Evolutionary conservation across 1,284 basidiomycete species (phyloP), one percentile per base, ranked within the genome.

Genomic region (Microbotryum saponariae): DNA sequence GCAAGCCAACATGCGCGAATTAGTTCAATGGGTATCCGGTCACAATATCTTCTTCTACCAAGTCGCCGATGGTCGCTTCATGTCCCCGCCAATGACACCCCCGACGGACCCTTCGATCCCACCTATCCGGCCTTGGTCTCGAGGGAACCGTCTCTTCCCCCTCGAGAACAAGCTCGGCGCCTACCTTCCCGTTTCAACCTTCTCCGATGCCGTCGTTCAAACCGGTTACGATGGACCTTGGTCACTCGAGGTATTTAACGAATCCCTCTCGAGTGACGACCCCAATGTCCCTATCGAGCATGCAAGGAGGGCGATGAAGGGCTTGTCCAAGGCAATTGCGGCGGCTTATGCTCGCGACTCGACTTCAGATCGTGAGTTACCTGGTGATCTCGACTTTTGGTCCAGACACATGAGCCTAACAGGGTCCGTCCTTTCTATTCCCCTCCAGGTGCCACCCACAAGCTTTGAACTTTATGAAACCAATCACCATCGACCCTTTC

Each of bases 211-310:
- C 2, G 72, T 76, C 23, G 58, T 74, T 12, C 42, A 62, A 49
- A 73, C 73, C 1, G 74, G 76, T 6, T 77, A 76, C 60, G 52
- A 45, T 6, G 76, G 76, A 2, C 66, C 73, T 3, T 75, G 76
- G 72, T 73, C 72, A 31, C 59, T 76, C 49, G 76, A 77, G 57
- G 74, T 77, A 7, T 77, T 77, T 60, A 75, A 76, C 63, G 72
- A 72, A 51, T 71, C 65, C 45, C 59, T 77, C 6, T 51, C 59
- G 21, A 67, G 71, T 2, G 31, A 59, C 31, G 53, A 62, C 18
- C 56, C 51, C 18, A 27, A 53, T 10, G 72, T 75, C 2, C 74
- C 73, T 3, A 21, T 27, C 4, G 52, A 62, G 49, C 75, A 76
- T 59, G 75, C 75, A 4, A 20, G 54, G 23, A 60, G 75, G 9